A percentile compares a stretch with the other conserved stretches of the same genome.
phyloP scores from a whole-genome alignment of 2,329 filamentous ascomycete species.

The Paraconiothyrium brasiliense region DNA sequence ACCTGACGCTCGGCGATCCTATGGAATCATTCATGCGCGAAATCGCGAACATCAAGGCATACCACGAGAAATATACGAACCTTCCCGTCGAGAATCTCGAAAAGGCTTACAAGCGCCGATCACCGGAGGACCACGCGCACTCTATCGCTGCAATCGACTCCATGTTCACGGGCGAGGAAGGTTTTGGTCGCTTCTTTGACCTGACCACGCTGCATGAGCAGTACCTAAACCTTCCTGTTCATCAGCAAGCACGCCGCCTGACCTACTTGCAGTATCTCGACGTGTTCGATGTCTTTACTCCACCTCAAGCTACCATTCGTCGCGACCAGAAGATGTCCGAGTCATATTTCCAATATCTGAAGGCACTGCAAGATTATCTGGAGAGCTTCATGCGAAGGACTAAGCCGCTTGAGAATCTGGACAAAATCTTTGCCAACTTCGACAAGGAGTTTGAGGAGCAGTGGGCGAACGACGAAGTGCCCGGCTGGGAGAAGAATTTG shows the following conservation, averaged over 20 bases:
- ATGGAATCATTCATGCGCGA: slow-evolving; percentile 94
- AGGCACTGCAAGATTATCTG: slow-evolving; percentile 80
- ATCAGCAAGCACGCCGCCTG: slow-evolving; percentile 72
- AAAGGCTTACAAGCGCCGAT: slow-evolving; percentile 81
- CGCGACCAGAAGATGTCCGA: slow-evolving; percentile 88
- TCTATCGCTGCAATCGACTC: slow-evolving; percentile 78
- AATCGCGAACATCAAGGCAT: slow-evolving; percentile 80
- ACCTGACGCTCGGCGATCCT: slow-evolving; percentile 83
- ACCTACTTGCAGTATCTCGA: slow-evolving; percentile 95
- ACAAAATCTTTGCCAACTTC: slow-evolving; percentile 78
- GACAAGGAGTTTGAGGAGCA: slow-evolving; percentile 84
- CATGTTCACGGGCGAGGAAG: slow-evolving; percentile 96
- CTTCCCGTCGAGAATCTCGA: slow-evolving; percentile 96
- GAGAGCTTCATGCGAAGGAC: slow-evolving; percentile 88
- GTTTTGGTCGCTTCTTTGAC: slow-evolving; percentile 91
- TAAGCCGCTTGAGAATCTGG: slow-evolving; percentile 84
- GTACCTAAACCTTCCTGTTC: slow-evolving; percentile 87
- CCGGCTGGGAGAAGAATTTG: slow-evolving; percentile 75
- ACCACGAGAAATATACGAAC: slow-evolving; percentile 91
- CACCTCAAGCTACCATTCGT: slow-evolving; percentile 77
- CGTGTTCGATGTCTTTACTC: slow-evolving; percentile 84
- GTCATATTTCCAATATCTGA: slow-evolving; percentile 89
- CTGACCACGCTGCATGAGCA: slow-evolving; percentile 84
- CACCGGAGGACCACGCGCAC: slow-evolving; percentile 69
- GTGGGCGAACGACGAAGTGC: slow-evolving; percentile 82